phyloP scores from a whole-genome alignment of 495 filamentous ascomycete species.

The Penicillium soppii region DNA sequence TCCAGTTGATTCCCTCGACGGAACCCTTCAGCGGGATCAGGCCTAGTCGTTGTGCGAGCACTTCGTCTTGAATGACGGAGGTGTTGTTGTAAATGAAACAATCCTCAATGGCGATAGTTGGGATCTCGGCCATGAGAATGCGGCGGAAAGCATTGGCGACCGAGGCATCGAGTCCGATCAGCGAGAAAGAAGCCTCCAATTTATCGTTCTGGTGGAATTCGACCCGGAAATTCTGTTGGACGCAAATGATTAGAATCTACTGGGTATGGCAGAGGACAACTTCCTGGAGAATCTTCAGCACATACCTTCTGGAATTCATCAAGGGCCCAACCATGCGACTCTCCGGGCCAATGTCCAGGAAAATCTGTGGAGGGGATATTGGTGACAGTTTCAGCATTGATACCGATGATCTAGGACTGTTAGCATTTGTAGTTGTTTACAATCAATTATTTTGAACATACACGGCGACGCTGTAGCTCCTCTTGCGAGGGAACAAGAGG shows the following conservation, averaged over 20 bases:
- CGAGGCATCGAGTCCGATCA: constrained; percentile 86
- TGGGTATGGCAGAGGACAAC: neutral
- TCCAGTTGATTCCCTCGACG: constrained; percentile 69
- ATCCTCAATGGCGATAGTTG: constrained; percentile 87
- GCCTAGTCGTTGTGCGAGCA: constrained; percentile 84
- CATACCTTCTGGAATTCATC: constrained; percentile 64
- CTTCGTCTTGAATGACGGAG: constrained; percentile 95
- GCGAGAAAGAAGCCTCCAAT: constrained; percentile 78
- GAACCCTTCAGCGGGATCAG: constrained; percentile 84
- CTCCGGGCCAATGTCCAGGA: constrained; percentile 84
- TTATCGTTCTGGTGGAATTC: constrained; percentile 79
- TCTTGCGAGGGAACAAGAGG: constrained; percentile 47
- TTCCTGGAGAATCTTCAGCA: neutral
- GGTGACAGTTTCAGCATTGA: constrained; percentile 85
- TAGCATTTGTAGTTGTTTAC: constrained; percentile 7
- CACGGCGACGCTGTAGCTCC: constrained; percentile 51
- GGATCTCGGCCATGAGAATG: constrained; percentile 93
- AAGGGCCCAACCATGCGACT: constrained; percentile 86
- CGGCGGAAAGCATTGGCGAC: constrained; percentile 98
- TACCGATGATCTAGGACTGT: constrained; percentile 68
- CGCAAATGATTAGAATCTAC: constrained; percentile 11
- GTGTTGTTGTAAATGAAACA: constrained; percentile 95
- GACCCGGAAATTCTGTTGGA: constrained; percentile 60
- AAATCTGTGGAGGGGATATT: constrained; percentile 87
- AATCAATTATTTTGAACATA: constrained; percentile 20